A percentile compares a stretch with the other conserved stretches of the same genome.
Conservation (phyloP, 495 filamentous ascomycete species). For the Penicillium verhagenii region DNA sequence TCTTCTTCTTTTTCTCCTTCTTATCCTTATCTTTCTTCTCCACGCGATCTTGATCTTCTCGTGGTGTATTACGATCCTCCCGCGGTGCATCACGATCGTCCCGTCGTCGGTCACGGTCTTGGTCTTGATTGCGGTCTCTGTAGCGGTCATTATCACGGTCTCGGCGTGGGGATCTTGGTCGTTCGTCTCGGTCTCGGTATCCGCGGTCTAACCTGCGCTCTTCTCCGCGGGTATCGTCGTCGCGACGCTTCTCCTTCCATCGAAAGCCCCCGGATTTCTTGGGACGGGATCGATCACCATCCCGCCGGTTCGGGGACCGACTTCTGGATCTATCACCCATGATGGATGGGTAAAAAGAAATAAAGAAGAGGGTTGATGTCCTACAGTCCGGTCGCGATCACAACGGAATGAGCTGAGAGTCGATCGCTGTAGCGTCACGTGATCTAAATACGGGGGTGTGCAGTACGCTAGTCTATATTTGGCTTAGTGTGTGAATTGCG, state of each 20-base stretch:
- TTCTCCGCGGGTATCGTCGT: conserved; percentile 43
- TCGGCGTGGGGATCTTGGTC: conserved; percentile 34
- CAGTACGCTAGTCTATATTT: conserved; percentile 6
- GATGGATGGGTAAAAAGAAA: conserved; percentile 19
- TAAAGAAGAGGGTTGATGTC: conserved; percentile 12
- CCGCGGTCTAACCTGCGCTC: conserved; percentile 54
- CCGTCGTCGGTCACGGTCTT: conserved; percentile 22
- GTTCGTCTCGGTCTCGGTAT: conserved; percentile 47
- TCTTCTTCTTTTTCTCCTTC: conserved; percentile 44
- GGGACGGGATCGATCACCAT: conserved; percentile 28
- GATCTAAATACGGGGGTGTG: conserved; percentile 14
- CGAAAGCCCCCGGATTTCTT: conserved; percentile 53
- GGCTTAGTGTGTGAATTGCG: conserved; percentile 23
- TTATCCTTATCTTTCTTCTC: conserved; percentile 36
- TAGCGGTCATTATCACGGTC: conserved; percentile 28
- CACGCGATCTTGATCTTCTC: conserved; percentile 29
- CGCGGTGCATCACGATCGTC: conserved; percentile 29
- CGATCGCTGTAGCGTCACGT: conserved; percentile 19
- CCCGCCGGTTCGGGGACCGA: conserved; percentile 33
- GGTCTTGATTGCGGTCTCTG: conserved; percentile 21
- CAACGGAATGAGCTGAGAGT: conserved; percentile 12
- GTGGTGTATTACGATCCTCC: conserved; percentile 29
- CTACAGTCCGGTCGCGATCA: conserved; percentile 9
- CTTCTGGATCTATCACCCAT: conserved; percentile 41
- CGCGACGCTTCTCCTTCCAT: conserved; percentile 64